Evolutionary conservation across 106 monocot species (phyloP).

Genomic region (Dendrobium huoshanense): DNA sequence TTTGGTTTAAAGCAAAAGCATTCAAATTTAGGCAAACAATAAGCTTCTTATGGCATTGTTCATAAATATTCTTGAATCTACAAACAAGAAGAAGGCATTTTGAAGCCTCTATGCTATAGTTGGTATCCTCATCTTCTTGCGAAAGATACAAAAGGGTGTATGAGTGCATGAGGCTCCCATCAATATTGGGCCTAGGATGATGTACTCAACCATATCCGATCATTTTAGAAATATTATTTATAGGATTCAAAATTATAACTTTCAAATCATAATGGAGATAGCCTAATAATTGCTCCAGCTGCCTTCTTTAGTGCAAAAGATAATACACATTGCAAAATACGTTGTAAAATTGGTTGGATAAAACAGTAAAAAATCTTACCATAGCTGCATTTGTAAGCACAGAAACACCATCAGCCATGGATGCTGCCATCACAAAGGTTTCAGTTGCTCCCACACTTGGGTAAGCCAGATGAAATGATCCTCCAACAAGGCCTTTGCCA

Average conservation of each 20-base stretch:
- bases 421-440: constrained; percentile 54
- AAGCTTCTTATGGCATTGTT: neutral
- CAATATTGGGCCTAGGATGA: neutral
- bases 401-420: constrained; percentile 36
- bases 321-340: neutral
- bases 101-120: neutral
- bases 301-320: neutral
- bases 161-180: too few relatives aligned
- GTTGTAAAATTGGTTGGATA: neutral
- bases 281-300: neutral
- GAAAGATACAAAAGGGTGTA: neutral
- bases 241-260: neutral
- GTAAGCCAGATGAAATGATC: constrained; percentile 34
- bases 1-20: neutral
- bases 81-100: neutral
- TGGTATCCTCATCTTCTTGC: neutral
- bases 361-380: constrained; percentile 16
- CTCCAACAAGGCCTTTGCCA: constrained; percentile 43
- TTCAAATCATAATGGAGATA: neutral
- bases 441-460: constrained; percentile 56
- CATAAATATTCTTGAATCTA: neutral
- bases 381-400: constrained; percentile 43
- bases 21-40: neutral
- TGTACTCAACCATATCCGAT: neutral
- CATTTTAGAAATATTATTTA: neutral